A percentile compares a stretch with the other conserved stretches of the same genome.
Evolutionary conservation across 306 rosid species (phyloP).

Genomic region (Fragaria iinumae): DNA sequence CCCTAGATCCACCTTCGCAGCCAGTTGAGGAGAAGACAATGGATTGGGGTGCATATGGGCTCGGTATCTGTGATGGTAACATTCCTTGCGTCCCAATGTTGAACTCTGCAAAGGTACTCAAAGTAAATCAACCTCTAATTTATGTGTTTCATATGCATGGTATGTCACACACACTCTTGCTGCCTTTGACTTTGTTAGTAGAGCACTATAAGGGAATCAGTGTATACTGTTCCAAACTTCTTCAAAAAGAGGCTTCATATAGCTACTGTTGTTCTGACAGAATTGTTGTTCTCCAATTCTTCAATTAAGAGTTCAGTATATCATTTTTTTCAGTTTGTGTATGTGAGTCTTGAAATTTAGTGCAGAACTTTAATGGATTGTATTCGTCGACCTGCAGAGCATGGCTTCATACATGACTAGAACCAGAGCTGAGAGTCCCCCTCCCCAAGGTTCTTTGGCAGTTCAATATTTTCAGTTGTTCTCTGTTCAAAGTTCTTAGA

Average conservation of each 20-base stretch:
- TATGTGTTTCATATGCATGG: no score
- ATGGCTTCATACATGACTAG: not conserved
- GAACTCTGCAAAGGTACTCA: not conserved
- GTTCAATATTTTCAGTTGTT: not conserved
- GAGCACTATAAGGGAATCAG: no score
- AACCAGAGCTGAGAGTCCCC: not conserved
- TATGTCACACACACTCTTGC: not conserved
- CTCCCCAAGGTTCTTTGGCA: not conserved
- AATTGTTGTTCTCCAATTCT: no score
- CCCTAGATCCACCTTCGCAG: not conserved
- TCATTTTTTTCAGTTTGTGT: no score
- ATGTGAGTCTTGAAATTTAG: not conserved
- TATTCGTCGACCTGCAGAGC: not conserved
- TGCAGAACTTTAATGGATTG: not conserved
- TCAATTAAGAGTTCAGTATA: no score
- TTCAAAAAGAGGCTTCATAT: no score
- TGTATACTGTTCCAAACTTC: no score
- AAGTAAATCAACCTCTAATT: not conserved
- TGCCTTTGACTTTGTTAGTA: no score
- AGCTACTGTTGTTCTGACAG: no score
- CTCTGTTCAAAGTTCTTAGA: not conserved
- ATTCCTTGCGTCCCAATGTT: not conserved
- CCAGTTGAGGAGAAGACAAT: not conserved
- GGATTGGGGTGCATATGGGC: not conserved
- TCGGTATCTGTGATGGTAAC: not conserved